Evolutionary conservation across 169 alveolate genomes (phyloP).

Genomic region (Plasmodium cynomolgi): DNA sequence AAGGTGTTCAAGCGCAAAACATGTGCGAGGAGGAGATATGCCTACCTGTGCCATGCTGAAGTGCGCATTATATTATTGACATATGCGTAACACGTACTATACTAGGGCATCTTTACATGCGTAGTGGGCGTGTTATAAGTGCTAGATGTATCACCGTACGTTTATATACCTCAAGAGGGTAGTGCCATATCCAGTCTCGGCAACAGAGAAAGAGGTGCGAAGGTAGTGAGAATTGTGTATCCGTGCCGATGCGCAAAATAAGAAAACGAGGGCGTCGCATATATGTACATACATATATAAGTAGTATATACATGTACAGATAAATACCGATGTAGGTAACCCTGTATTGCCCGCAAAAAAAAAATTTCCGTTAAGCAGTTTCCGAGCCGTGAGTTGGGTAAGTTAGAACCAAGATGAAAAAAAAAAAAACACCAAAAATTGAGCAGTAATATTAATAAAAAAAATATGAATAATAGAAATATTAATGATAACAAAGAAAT

Average conservation of each 20-base stretch:
- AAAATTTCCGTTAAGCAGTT: neutral
- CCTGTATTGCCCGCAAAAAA: neutral
- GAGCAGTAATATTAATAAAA: neutral
- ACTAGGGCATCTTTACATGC: slow-evolving; percentile 1
- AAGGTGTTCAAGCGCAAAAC: neutral
- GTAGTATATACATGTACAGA: neutral
- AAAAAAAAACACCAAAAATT: neutral
- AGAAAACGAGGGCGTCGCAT: neutral
- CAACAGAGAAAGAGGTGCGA: neutral
- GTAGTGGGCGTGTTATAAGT: neutral
- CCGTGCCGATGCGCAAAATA: neutral
- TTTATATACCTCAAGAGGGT: neutral
- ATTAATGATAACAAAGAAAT: neutral
- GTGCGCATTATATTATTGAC: neutral
- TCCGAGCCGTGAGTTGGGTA: neutral
- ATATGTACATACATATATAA: neutral
- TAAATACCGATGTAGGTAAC: neutral
- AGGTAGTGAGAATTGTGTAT: neutral
- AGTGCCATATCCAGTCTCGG: neutral
- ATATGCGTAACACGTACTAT: neutral
- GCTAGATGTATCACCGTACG: neutral
- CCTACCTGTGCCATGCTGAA: neutral
- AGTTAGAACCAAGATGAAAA: neutral
- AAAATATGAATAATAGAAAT: neutral
- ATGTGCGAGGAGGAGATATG: neutral